Percentiles rank a stretch among this genome's conserved stretches.
Evolutionary conservation across 208 protist genomes (phyloP).

Genomic region (Tetramitus jugosus): DNA sequence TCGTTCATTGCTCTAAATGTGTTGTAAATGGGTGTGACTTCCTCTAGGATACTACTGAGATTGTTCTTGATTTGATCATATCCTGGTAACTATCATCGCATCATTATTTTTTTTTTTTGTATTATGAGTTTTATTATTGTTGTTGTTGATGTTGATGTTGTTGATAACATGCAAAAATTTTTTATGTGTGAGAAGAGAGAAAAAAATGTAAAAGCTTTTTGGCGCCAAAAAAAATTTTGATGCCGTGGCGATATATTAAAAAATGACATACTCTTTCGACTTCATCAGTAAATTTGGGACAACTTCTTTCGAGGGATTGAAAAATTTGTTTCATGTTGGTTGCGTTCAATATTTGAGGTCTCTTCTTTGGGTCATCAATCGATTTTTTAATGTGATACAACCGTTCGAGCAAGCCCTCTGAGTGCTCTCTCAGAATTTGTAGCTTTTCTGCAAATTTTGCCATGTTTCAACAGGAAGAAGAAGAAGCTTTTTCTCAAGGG

Average conservation of each 20-base stretch:
- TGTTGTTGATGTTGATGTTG: too few relatives aligned
- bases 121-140: too few relatives aligned
- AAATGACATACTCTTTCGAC: neutral
- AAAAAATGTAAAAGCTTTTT: too few relatives aligned
- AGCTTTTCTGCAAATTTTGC: slow-evolving; percentile 4
- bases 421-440: neutral
- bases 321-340: neutral
- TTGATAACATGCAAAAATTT: too few relatives aligned
- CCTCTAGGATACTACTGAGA: neutral
- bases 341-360: neutral
- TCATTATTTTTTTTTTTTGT: too few relatives aligned
- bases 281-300: neutral
- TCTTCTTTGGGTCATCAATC: neutral
- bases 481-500: too few relatives aligned
- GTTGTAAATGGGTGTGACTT: neutral
- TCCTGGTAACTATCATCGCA: slow-evolving; percentile 2
- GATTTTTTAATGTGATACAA: neutral
- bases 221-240: too few relatives aligned
- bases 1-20: neutral
- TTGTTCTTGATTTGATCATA: neutral
- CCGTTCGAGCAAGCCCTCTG: neutral
- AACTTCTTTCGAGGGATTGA: neutral
- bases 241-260: neutral
- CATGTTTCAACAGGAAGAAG: too few relatives aligned
- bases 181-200: too few relatives aligned